A percentile compares a stretch with the other conserved stretches of the same genome.
Conservation (phyloP, 345 rosid genomes). For the Bruguiera gymnorhiza region DNA sequence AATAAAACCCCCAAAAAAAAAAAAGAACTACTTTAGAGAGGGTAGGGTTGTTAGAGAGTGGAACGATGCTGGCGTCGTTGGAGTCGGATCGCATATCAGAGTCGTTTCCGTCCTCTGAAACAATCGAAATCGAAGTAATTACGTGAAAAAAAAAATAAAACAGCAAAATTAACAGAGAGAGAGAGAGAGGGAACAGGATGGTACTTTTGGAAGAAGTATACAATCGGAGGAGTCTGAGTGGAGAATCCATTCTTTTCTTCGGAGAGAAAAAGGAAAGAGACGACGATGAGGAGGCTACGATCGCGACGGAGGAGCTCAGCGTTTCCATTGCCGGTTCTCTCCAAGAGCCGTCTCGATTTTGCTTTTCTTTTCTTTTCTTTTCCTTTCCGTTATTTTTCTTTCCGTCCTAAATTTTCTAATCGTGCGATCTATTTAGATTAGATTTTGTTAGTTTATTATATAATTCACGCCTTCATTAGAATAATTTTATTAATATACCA, state of each 20-base stretch:
- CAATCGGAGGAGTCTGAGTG: slow-evolving; percentile 39
- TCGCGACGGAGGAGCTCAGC: slow-evolving; percentile 50
- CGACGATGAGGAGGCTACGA: slow-evolving; percentile 50
- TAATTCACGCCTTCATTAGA: too few species aligned
- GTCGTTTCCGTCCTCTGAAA: slow-evolving; percentile 47
- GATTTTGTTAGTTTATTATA: too few species aligned
- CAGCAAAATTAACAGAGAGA: neutral
- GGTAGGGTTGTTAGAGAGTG: slow-evolving; percentile 46
- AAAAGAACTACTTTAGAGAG: slow-evolving; percentile 49
- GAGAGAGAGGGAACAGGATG: neutral
- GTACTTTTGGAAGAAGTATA: slow-evolving; percentile 55
- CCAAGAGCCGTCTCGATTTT: neutral
- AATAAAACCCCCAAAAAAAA: neutral
- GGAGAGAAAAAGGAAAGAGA: slow-evolving; percentile 55
- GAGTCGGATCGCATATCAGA: slow-evolving; percentile 55
- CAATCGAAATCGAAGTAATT: neutral
- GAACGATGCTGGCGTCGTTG: slow-evolving; percentile 58
- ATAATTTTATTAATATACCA: too few species aligned
- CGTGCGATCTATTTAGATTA: too few species aligned
- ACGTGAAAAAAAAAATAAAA: neutral
- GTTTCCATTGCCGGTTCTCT: slow-evolving; percentile 51
- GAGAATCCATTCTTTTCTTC: slow-evolving; percentile 35
- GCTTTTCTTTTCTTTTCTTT: neutral
- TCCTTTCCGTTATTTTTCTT: neutral
- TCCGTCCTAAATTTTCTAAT: neutral